Evolutionary conservation across 2,329 filamentous ascomycete genomes (phyloP).

Genomic region (Paecilomyces formosus): DNA sequence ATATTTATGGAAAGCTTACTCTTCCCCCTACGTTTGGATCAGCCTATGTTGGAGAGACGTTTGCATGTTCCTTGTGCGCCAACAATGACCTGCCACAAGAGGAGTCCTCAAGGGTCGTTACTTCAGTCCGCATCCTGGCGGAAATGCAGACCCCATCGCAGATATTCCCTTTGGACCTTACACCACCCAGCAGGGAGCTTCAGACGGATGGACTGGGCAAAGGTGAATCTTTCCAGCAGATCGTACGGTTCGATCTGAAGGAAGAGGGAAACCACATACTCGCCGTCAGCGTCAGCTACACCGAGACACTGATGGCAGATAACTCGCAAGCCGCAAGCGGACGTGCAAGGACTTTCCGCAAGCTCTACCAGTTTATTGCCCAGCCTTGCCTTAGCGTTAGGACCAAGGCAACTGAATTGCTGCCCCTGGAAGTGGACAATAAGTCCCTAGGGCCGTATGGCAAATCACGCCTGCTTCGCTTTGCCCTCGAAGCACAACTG

Average conservation of each 20-base stretch:
- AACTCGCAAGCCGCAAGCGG: constrained; percentile 44
- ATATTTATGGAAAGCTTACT: constrained; percentile 49
- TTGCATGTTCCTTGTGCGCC: constrained; percentile 90
- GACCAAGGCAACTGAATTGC: constrained; percentile 70
- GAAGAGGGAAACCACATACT: constrained; percentile 93
- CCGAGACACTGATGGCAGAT: constrained; percentile 60
- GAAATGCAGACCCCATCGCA: constrained; percentile 92
- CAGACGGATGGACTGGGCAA: constrained; percentile 22
- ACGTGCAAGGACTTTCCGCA: constrained; percentile 78
- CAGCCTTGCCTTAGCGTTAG: constrained; percentile 83
- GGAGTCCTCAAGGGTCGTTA: constrained; percentile 46
- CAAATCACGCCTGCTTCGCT: constrained; percentile 40
- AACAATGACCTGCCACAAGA: constrained; percentile 66
- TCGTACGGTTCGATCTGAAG: constrained; percentile 79
- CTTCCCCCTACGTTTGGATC: constrained; percentile 88
- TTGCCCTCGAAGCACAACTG: constrained; percentile 85
- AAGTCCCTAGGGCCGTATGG: constrained; percentile 38
- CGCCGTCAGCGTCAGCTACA: constrained; percentile 89
- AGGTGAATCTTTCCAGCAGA: constrained; percentile 67
- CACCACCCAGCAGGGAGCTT: constrained; percentile 42
- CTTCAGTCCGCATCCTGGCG: constrained; percentile 73
- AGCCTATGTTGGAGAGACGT: constrained; percentile 91
- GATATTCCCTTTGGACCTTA: constrained; percentile 56
- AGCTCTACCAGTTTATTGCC: constrained; percentile 94
- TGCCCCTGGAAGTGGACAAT: constrained; percentile 39